A percentile compares a stretch with the other conserved stretches of the same genome.
Evolutionary conservation across 1,139 yeast species (phyloP).

Genomic region (Sporopachydermia cereana): DNA sequence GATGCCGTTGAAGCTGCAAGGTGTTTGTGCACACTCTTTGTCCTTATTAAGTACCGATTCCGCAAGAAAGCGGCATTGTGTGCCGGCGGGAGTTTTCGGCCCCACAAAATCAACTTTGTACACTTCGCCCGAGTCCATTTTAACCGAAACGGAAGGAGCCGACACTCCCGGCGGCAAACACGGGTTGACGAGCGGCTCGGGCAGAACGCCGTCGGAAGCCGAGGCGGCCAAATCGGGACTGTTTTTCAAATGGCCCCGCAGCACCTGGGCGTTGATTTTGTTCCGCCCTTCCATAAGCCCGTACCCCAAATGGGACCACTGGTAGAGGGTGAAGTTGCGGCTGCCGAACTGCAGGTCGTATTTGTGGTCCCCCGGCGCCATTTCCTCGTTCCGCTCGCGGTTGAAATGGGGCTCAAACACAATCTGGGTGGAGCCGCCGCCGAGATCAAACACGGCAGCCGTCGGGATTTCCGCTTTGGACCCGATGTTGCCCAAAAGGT

Average conservation of each 20-base stretch:
- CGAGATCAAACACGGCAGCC: slow-evolving; percentile 94
- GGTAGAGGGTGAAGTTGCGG: slow-evolving; percentile 73
- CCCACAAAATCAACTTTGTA: slow-evolving; percentile 68
- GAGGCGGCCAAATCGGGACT: slow-evolving; percentile 23
- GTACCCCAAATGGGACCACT: slow-evolving; percentile 88
- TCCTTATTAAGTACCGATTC: slow-evolving; percentile 80
- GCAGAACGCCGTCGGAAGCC: slow-evolving; percentile 28
- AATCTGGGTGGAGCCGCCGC: slow-evolving; percentile 98
- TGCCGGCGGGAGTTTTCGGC: slow-evolving; percentile 43
- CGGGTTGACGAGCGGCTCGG: slow-evolving; percentile 49
- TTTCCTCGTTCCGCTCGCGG: slow-evolving; percentile 34
- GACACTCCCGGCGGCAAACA: slow-evolving; percentile 72
- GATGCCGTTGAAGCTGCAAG: slow-evolving; percentile 94
- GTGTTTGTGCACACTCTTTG: slow-evolving; percentile 53
- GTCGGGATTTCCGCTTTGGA: slow-evolving; percentile 59
- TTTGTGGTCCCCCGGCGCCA: slow-evolving; percentile 85
- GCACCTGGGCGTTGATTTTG: slow-evolving; percentile 54
- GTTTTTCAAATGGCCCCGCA: slow-evolving; percentile 35
- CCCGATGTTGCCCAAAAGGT: slow-evolving; percentile 85
- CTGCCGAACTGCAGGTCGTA: slow-evolving; percentile 73
- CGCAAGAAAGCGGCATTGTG: slow-evolving; percentile 78
- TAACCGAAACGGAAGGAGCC: slow-evolving; percentile 46
- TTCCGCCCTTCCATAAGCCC: slow-evolving; percentile 93
- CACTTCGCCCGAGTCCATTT: slow-evolving; percentile 34
- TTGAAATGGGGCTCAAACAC: slow-evolving; percentile 83